Base-by-base conservation (phyloP, 2,329 filamentous ascomycete genomes). In the Aspergillus pseudoviridinutans region DNA sequence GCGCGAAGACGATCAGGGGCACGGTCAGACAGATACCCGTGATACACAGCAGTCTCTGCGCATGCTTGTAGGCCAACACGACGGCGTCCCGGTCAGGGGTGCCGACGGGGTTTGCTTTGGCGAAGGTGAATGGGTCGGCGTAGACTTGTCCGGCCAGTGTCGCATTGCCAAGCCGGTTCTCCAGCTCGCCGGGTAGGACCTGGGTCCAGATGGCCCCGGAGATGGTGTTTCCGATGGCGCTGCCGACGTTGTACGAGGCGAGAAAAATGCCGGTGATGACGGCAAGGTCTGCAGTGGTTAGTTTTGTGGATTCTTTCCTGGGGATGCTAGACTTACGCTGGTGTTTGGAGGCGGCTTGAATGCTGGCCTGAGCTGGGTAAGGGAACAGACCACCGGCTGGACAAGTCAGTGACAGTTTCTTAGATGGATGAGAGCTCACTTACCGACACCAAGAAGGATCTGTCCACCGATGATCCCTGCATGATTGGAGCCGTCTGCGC, bases 141-240 rank as follows among this genome's bases (percentile, higher is more conserved):
- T 75, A 82, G 41, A 76, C 74, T 2, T 66, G 35, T 0, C 68
- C 61, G 0, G 79, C 81, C 60, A 70, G 71, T 47, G 66, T 76
- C 49, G 66, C 64, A 51, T 80, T 79, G 27, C 69, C 71, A 12
- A 78, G 67, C 4, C 70, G 67, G 3, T 64, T 54, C 5, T 64
- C 63, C 2, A 88, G 78, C 44, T 77, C 67, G 0, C 58, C 56
- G 1, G 82, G 83, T 49, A 87, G 74, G 2, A 80, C 72, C 65
- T 87, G 83, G 0, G 81, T 82, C 84, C 84, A 87, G 59, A 88
- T 80, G 22, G 83, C 82, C 14, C 84, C 85, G 0, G 84, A 84
- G 27, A 87, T 79, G 17, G 82, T 78, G 66, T 82, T 82, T 24
- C 85, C 85, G 1, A 87, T 69, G 0, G 84, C 84, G 4, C 79